Evolutionary conservation across 345 rosid genomes (phyloP), one percentile per base, ranked within the genome.

Genomic region (Abelmoschus esculentus): DNA sequence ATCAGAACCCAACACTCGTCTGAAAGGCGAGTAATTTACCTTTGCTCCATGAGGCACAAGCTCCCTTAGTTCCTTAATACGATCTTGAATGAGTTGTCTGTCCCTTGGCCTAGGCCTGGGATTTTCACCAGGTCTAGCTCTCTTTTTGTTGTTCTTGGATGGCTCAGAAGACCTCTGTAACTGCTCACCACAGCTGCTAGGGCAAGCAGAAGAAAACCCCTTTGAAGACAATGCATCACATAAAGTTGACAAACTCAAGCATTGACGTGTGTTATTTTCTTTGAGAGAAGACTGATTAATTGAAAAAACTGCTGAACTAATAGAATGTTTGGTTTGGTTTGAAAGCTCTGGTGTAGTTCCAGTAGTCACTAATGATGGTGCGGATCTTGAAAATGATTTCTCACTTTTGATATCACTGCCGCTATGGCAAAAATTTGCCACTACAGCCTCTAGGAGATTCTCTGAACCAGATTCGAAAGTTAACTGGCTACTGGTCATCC

Each of bases 71-170:
- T 95, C 97, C 85, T 95, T 95, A 47, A 95, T 86, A 62, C 97
- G 87, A 87, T 95, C 99, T 70, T 95, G 99, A 79, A 95, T 95
- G 72, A 91, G 82, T 76, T 95, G 99, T 60, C 97, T 34, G 38
- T 95, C 99, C 80, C 97, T 89, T 68, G 97, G 99, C 61, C 99
- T 84, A 71, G 99, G 95, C 80, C 93, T 86, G 72, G 79, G 82
- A 73, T 79, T 91, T 84, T 93, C 99, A 73, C 91, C 96, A 57
- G 93, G 89, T 78, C 83, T 91, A 61, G 91, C 83, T 81, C 91
- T 88, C 84, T 82, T 91, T 78, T 81, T 90, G 72, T 73, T 81
- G 83, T 78, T 86, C 89, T 84, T 87, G 19, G 77, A 77, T 57
- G 88, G 85, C 76, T 84, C 96, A 50, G 80, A 69, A 59, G 82